phyloP scores from a whole-genome alignment of 2,329 filamentous ascomycete genomes.

The Metarhizium album region DNA sequence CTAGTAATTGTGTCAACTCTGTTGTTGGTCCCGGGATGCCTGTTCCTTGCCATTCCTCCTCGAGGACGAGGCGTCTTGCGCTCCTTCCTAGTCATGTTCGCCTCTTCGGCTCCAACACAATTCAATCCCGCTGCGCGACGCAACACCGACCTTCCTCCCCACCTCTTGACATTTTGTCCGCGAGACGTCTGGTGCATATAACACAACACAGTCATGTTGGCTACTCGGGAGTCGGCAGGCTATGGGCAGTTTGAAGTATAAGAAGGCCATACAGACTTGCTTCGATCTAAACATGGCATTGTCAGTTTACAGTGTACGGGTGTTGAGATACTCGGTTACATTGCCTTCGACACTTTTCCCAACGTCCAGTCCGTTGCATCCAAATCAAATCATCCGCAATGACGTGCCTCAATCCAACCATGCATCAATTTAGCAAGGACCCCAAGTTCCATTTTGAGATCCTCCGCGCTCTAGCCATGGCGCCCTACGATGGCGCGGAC shows the following conservation, averaged over 20 bases:
- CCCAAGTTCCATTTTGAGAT: constrained; percentile 1
- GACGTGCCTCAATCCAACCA: not conserved
- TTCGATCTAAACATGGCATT: not conserved
- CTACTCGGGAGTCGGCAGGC: not conserved
- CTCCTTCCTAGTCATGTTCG: no score
- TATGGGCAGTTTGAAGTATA: not conserved
- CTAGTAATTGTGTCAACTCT: not conserved
- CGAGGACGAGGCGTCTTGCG: no score
- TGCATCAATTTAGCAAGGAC: constrained; percentile 1
- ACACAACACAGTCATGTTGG: no score
- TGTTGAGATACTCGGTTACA: not conserved
- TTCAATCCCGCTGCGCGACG: not conserved
- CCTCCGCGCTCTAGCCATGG: not conserved
- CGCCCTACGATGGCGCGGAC: not conserved
- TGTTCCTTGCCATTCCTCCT: no score
- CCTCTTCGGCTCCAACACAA: not conserved
- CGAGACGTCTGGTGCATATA: not conserved
- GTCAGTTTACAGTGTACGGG: not conserved
- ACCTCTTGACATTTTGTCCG: no score
- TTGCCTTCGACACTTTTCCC: not conserved
- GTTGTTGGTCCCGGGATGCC: not conserved
- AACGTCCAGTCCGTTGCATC: not conserved
- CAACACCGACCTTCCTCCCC: not conserved
- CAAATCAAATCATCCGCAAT: not conserved
- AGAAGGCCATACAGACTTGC: not conserved